phyloP scores from a whole-genome alignment of 805 yeast genomes.

The Zygotorulaspora chibaensis region DNA sequence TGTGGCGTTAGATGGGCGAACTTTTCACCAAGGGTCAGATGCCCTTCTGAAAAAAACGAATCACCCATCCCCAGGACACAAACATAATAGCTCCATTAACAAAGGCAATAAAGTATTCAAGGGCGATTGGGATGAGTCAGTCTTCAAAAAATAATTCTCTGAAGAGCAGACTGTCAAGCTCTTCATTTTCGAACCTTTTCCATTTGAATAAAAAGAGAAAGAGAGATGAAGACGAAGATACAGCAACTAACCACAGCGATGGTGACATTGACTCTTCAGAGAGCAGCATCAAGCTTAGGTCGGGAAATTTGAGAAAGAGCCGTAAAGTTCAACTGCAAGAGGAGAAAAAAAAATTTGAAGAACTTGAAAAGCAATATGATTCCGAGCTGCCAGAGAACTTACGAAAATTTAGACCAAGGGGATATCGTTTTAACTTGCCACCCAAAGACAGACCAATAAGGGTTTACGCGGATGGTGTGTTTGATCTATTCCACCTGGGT shows the following conservation, averaged over 20 bases:
- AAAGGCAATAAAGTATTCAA: background rate
- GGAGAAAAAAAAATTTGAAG: slow-evolving; percentile 31
- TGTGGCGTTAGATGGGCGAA: too few relatives aligned
- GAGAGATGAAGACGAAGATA: slow-evolving; percentile 25
- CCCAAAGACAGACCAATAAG: slow-evolving; percentile 82
- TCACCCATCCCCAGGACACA: too few relatives aligned
- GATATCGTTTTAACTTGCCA: slow-evolving; percentile 75
- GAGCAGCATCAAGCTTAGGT: slow-evolving; percentile 2
- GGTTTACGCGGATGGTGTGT: slow-evolving; percentile 97
- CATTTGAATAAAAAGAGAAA: slow-evolving; percentile 27
- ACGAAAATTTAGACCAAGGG: slow-evolving; percentile 74
- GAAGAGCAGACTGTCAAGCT: slow-evolving; percentile 27
- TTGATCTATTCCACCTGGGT: slow-evolving; percentile 93
- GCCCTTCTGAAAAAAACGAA: too few relatives aligned
- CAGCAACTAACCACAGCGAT: slow-evolving; percentile 30
- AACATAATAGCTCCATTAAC: too few relatives aligned
- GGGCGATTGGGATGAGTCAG: slow-evolving; percentile 2
- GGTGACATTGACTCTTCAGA: slow-evolving; percentile 6
- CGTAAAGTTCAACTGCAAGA: slow-evolving; percentile 15
- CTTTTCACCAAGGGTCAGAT: too few relatives aligned
- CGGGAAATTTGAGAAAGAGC: slow-evolving; percentile 11
- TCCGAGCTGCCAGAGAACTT: slow-evolving; percentile 62
- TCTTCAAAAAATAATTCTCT: slow-evolving; percentile 14
- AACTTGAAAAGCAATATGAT: slow-evolving; percentile 58
- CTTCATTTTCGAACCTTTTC: slow-evolving; percentile 34